Evolutionary conservation across 306 rosid species (phyloP), one percentile per base, ranked within the genome.

Genomic region (Vigna hirtella): DNA sequence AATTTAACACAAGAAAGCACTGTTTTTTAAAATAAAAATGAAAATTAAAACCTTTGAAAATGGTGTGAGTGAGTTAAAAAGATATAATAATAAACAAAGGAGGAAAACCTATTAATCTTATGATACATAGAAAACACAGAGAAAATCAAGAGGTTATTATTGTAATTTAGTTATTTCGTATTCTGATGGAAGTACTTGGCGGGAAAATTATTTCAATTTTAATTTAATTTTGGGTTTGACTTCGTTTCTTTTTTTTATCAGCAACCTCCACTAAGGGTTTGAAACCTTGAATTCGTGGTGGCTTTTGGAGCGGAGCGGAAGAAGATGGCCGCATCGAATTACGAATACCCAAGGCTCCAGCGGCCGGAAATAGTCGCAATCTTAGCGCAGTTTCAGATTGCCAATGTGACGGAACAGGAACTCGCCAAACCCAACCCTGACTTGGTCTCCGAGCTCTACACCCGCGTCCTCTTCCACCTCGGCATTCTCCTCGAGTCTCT

Each of bases 391-490:
- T 64, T 71, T 5, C 87, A 89, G 72, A 92, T 94, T 6, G 89
- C 89, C 4, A 76, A 65, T 70, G 72, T 94, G 2, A 73, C 94
- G 10, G 97, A 90, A 66, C 82, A 83, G 32, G 91, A 90, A 40
- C 85, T 94, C 66, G 17, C 57, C 52, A 74, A 85, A 30, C 96
- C 97, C 0, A 86, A 68, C 36, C 66, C 84, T 7, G 90, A 83
- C 11, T 73, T 94, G 20, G 70, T 92, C 43, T 59, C 63, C 8
- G 92, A 92, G 6, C 90, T 94, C 75, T 94, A 83, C 83, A 68
- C 83, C 1, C 90, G 90, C 65, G 65, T 92, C 65, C 89, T 94
- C 74, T 43, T 82, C 62, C 77, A 76, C 63, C 84, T 94, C 63
- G 96, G 83, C 57, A 66, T 81, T 78, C 74, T 69, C 50, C 77